Percentiles rank a stretch among this genome's conserved stretches.
Conservation (phyloP, 2,329 filamentous ascomycete genomes). For the Fusarium mexicanum region DNA sequence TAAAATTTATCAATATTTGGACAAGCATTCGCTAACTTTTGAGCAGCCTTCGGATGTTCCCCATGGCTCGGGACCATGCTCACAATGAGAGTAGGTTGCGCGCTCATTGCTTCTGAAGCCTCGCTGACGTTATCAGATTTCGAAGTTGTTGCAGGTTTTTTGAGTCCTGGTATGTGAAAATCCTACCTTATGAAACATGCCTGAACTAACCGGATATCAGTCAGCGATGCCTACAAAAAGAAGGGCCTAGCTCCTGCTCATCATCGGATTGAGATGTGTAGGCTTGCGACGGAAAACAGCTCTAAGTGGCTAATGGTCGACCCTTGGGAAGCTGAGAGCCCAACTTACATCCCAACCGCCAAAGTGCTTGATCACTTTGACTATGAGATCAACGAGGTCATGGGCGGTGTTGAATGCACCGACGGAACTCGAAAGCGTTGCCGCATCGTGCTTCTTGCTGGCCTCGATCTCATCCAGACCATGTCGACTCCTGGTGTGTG, state of each 20-base stretch:
- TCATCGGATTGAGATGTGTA: constrained; percentile 76
- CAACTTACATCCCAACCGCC: constrained; percentile 85
- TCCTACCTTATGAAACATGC: background rate
- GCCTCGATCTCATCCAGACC: constrained; percentile 78
- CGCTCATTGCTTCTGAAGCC: background rate
- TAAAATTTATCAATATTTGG: background rate
- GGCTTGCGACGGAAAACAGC: constrained; percentile 78
- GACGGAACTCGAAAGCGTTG: constrained; percentile 73
- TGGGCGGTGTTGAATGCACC: constrained; percentile 78
- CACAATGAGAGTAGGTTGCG: constrained; percentile 53
- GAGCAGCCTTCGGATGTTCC: constrained; percentile 66
- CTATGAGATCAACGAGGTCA: constrained; percentile 81
- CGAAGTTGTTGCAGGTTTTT: constrained; percentile 83
- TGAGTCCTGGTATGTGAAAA: constrained; percentile 43
- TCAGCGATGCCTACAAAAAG: constrained; percentile 51
- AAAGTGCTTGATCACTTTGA: constrained; percentile 92
- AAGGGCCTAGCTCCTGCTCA: constrained; percentile 50
- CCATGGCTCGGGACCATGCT: constrained; percentile 84
- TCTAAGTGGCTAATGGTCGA: constrained; percentile 84
- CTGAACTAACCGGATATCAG: constrained; percentile 17
- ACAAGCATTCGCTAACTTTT: background rate
- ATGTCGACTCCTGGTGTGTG: constrained; percentile 81
- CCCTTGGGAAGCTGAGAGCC: constrained; percentile 86
- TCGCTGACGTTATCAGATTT: constrained; percentile 55
- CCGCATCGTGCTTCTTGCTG: constrained; percentile 83